Conservation (phyloP, 108 stramenopile genomes). For the Nitzschia sp. region DNA sequence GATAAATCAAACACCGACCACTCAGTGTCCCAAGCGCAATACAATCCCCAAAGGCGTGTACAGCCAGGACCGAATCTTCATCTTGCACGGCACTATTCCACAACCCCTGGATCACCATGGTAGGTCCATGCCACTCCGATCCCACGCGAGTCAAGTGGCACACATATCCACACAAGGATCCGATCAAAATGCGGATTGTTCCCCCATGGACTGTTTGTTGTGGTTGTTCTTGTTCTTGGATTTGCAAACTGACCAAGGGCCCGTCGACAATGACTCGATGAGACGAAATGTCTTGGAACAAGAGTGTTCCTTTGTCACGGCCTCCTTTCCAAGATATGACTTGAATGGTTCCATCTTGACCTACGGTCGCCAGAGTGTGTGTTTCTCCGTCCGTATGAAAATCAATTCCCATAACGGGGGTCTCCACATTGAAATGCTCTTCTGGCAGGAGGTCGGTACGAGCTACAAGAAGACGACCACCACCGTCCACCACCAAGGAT, state of each 20-base stretch:
- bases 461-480: conserved; percentile 6
- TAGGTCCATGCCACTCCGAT: conserved; percentile 38
- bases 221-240: conserved; percentile 19
- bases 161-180: conserved; percentile 58
- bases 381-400: neutral
- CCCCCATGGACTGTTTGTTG: neutral
- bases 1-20: conserved; percentile 36
- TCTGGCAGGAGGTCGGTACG: conserved; percentile 7
- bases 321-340: conserved; percentile 27
- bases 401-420: conserved; percentile 41
- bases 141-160: conserved; percentile 14
- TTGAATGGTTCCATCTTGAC: conserved; percentile 56
- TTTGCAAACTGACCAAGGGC: conserved; percentile 32
- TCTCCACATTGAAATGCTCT: conserved; percentile 19
- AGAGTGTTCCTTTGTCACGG: neutral
- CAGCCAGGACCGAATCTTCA: conserved; percentile 53
- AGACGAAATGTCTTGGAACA: conserved; percentile 14
- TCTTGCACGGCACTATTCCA: conserved; percentile 21
- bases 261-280: conserved; percentile 51
- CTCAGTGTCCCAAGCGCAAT: conserved; percentile 40
- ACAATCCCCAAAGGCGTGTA: conserved; percentile 23
- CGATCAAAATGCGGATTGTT: conserved; percentile 23
- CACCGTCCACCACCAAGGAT: neutral
- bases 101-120: conserved; percentile 43
- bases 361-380: conserved; percentile 33